Evolutionary conservation across 192 early-diverging fungal species (phyloP), one percentile per base, ranked within the genome.

Genomic region (Mortierella alpina): DNA sequence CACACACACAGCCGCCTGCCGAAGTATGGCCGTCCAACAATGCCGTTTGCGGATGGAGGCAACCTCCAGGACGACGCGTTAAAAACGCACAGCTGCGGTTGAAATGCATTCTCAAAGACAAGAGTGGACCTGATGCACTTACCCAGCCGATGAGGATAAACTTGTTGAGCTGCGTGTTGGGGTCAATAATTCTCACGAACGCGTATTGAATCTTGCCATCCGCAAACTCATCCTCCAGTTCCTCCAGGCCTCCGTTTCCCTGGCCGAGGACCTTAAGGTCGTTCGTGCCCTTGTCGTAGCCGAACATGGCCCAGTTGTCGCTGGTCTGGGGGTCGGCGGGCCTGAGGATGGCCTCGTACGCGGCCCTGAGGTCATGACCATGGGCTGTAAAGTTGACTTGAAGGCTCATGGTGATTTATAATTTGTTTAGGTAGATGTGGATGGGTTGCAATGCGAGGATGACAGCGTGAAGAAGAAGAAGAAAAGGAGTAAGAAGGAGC

Each of bases 121-220:
- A 42, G n/a, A 22, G 44, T 20, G 45, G 15, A 44, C 6, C 11
- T 22, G 6, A 12, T 10, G 14, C 31, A 61, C 83, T 68, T 88
- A 94, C 93, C 95, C 95, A 98, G 18, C 90, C 94, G 68, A 98
- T 94, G 64, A 98, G 91, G 48, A 96, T 94, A 83, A 93, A 93
- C 84, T 98, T 98, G 60, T 91, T 87, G 18, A 98, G 86, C 46
- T 88, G 86, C 5, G 95, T 93, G 66, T 96, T 93, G 14, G 94
- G 95, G 82, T 98, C 97, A 49, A 84, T 81, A 20, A 96, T 92
- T 17, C 90, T 86, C 5, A 83, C 91, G 86, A 95, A 96, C 12
- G 94, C 96, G 84, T 93, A 97, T 77, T 95, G 95, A 54, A 96
- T 93, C 78, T 96, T 96, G 52, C 92, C 90, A 67, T 95, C 96